Base-by-base conservation (phyloP, 140 eudicot genomes). In the Cichorium intybus region DNA sequence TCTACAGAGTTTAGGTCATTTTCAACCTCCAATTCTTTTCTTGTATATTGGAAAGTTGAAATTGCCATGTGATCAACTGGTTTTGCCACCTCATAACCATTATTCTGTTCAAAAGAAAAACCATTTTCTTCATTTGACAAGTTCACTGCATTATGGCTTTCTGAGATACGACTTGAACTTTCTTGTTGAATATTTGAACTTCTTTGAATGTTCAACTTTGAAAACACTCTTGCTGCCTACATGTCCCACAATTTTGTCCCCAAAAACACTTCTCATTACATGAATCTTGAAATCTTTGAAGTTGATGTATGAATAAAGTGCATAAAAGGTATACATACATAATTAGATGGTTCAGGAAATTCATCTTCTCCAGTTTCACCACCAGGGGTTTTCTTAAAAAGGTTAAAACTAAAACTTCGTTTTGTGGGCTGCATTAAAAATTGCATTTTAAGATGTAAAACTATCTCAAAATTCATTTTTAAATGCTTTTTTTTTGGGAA, bases 161-260 rank as follows among this genome's bases (percentile, higher is more conserved):
- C 24, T 5, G 74, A 29, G 23, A 10, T 24, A 64, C 70, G 51
- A 22, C 56, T 65, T 7, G 35, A 45, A 62, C 68, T 75, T 47
- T 65, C 75, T 33, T 75, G 82, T 28, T 51, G 80, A 10, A 53
- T 57, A 64, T 45, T 77, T 64, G 69, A 46, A 23, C 53, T 34
- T 64, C 78, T 84, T 65, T 79, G 68, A 66, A 78, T 83, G 39
- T 68, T 75, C 55, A 87, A 64, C 76, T 82, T 85, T 10, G 90
- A 58, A 15, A 91, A 77, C 16, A 87, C 45, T 74, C 83, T 85
- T 21, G 82, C 87, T 22, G 86, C 97, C 95, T 90, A 61, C 80
- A 80, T 37, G 16, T 16, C 50, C 27, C 37, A 45, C 46, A 75
- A 46, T 28, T 35, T 64, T 70, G 55, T 63, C 10, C 60, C 72